Base-by-base conservation (phyloP, 1,284 basidiomycete genomes). In the Leccinum solheimii region DNA sequence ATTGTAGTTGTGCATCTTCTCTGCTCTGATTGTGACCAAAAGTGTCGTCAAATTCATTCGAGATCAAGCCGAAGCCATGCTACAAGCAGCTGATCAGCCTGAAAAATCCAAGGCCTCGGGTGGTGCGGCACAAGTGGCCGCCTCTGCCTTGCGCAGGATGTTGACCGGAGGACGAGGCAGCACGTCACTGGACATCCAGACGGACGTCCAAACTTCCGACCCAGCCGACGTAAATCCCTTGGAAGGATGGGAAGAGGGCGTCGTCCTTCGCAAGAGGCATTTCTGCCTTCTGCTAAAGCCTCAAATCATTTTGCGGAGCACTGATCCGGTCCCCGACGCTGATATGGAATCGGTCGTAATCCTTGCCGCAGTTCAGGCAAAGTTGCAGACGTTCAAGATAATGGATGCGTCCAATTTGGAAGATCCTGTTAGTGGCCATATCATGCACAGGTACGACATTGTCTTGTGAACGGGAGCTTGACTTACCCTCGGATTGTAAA, bases 231-330 rank as follows among this genome's bases (percentile, higher is more conserved):
- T 83, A 19, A 82, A 89, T 59, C 89, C 89, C n/a, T 74, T 90
- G 58, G 78, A 82, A 56, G 90, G 90, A 14, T 91, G 88, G 88
- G 82, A 82, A 21, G 84, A 88, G 45, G 87, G 86, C 0, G 86
- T 91, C 51, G 82, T 86, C 34, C 79, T 87, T 48, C 77, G 75
- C 58, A 88, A 91, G 65, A 88, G 88, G 61, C 87, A 94, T 71
- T 90, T 92, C 68, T 90, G 92, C 68, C 80, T 97, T 26, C 82
- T 98, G 16, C 79, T 97, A 62, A 96, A 96, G 71, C 96, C 97
- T 16, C 97, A 98, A 75, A 84, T 98, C 55, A 87, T 96, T 3
- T 78, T 98, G 30, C 82, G 86, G 40, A 91, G 88, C 66, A 57
- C 55, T 11, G 72, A 72, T 34, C 50, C 62, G 19, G 64, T 63